Conservation (phyloP, 257 asterid species). For the Rehmannia glutinosa region DNA sequence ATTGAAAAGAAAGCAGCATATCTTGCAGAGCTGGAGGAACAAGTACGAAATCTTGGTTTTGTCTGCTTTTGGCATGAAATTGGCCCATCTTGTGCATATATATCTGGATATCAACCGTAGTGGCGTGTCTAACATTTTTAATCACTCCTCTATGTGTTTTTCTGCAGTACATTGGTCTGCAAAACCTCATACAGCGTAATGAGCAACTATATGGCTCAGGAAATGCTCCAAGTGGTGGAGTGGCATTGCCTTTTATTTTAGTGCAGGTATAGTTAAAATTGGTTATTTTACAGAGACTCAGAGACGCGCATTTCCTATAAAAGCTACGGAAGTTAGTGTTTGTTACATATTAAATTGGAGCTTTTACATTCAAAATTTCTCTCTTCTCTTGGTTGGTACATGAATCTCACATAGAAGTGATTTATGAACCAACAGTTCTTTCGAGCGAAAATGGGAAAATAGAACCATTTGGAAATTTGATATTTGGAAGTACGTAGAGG, state of each 20-base stretch:
- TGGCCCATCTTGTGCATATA: background rate
- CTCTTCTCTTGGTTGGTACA: too few species aligned
- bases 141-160: background rate
- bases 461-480: background rate
- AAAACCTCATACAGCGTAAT: slow-evolving; percentile 69
- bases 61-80: too few species aligned
- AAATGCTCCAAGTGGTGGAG: slow-evolving; percentile 87
- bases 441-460: background rate
- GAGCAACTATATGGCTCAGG: slow-evolving; percentile 72
- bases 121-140: slow-evolving; percentile 5
- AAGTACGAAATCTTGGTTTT: slow-evolving; percentile 40
- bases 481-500: too few species aligned
- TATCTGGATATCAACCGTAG: slow-evolving; percentile 4
- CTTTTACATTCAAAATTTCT: too few species aligned
- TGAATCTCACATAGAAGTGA: too few species aligned
- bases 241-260: slow-evolving; percentile 83
- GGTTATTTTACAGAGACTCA: background rate
- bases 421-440: background rate
- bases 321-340: background rate
- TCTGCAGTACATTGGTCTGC: slow-evolving; percentile 67
- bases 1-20: slow-evolving; percentile 79
- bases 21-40: slow-evolving; percentile 26
- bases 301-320: too few species aligned
- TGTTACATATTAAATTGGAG: background rate
- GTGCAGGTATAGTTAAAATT: slow-evolving; percentile 65